phyloP scores from a whole-genome alignment of 495 filamentous ascomycete species.

The Tricharina praecox region DNA sequence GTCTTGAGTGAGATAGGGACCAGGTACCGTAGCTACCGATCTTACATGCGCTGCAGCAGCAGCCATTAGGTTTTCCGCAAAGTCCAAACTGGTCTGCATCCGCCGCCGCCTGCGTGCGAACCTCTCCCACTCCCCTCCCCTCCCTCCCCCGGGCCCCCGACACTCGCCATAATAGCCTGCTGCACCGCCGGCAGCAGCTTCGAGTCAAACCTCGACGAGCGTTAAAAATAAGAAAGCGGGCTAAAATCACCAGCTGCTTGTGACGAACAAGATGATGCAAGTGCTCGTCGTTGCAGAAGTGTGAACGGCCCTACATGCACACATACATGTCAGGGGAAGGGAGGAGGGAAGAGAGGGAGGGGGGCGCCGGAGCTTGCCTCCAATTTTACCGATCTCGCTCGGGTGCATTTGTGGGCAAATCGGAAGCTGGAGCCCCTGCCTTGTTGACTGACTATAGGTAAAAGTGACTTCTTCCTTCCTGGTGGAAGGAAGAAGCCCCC shows the following conservation, averaged over 20 bases:
- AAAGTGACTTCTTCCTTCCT: background rate
- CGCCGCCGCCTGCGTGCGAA: no score
- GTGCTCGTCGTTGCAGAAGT: background rate
- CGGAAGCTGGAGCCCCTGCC: background rate
- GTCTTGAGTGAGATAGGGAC: no score
- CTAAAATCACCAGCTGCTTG: background rate
- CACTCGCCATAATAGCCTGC: background rate
- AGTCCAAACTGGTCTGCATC: no score
- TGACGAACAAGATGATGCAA: background rate
- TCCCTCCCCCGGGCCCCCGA: background rate
- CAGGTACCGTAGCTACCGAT: no score
- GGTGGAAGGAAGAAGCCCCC: no score
- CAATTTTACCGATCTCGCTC: no score
- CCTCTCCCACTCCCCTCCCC: background rate
- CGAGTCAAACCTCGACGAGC: no score
- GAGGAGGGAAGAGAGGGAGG: no score
- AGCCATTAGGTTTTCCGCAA: no score
- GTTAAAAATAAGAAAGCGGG: background rate
- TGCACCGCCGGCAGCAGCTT: background rate
- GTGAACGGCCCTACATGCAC: background rate
- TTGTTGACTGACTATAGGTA: background rate
- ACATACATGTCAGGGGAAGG: background rate
- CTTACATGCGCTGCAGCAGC: no score
- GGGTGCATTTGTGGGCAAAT: no score
- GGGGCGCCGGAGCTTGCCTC: no score